Evolutionary conservation across 495 filamentous ascomycete species (phyloP), one percentile per base, ranked within the genome.

Genomic region (Penicillium diatomitis): DNA sequence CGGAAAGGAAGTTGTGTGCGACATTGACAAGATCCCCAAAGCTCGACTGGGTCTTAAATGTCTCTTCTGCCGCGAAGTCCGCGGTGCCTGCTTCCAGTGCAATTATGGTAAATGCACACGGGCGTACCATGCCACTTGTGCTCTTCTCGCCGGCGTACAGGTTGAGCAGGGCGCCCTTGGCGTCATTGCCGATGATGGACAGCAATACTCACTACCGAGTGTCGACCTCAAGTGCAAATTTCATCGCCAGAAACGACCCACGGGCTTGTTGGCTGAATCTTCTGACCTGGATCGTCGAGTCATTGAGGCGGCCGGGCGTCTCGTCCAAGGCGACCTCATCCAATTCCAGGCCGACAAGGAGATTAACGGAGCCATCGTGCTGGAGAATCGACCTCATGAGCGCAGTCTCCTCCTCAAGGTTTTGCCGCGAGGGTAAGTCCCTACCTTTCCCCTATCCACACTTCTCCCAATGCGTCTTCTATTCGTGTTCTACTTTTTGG

Each of bases 51-150:
- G 92, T 6, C 80, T 97, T 48, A 95, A 90, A 63, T 99, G 92
- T 67, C 81, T 90, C 43, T 95, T 88, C 66, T 99, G 92, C 61
- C 87, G 89, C 34, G 91, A 88, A 41, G 92, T 89, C 61, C 88
- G 85, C 51, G 92, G 92, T 30, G 86, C 90, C 10, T 95, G 90
- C 67, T 95, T 99, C 72, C 92, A 99, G 65, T 99, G 92, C 70
- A 92, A 88, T 5, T 83, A 84, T 49, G 92, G 89, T 73, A 97
- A 96, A 65, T 99, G 92, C 63, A 86, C 86, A 28, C 76, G 91
- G 50, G 83, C 94, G 3, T 99, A 95, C 63, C 92, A 99, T 65
- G 88, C 90, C 2, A 97, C 89, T 9, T 99, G 92, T 60, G 91
- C 92, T 3, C 83, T 86, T 27, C 79, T 90, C 10, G 92, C 91